Percentiles rank a stretch among this genome's conserved stretches.
These are phyloP conservation scores for Dichomitus squalens DNA, from an alignment of 1,284 basidiomycete genomes.

Conservation along the genomic window DNA sequence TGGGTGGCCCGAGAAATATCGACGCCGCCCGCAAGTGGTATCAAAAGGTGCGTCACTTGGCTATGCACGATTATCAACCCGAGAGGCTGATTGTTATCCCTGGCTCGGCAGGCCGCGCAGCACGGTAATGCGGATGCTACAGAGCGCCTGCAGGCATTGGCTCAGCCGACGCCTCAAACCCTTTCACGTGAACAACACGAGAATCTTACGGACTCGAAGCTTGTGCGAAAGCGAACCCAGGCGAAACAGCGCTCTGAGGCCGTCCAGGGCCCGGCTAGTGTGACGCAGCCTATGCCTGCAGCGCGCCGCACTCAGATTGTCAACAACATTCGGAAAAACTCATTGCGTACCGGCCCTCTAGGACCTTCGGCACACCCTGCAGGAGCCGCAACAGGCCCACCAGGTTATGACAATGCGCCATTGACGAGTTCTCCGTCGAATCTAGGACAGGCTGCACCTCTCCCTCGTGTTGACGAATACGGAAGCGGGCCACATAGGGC, in stretches of 20 bases:
- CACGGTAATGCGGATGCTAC: constrained; percentile 83
- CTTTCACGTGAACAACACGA: constrained; percentile 85
- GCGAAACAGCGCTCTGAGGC: constrained; percentile 74
- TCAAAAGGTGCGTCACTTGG: constrained; percentile 41
- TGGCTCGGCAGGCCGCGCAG: constrained; percentile 59
- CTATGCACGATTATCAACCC: neutral
- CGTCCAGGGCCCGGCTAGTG: constrained; percentile 21
- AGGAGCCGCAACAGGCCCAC: neutral
- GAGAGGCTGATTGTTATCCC: neutral
- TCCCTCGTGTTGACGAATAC: constrained; percentile 17
- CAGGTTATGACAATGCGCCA: constrained; percentile 1
- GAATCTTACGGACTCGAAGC: constrained; percentile 72
- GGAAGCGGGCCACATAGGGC: neutral
- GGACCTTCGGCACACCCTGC: neutral
- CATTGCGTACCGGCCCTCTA: constrained; percentile 13
- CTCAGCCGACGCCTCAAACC: constrained; percentile 55
- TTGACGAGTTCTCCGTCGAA: constrained; percentile 14
- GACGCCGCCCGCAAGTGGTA: constrained; percentile 75
- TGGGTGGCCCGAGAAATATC: constrained; percentile 70
- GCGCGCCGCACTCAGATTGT: constrained; percentile 33
- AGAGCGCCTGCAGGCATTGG: constrained; percentile 74
- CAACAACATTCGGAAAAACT: constrained; percentile 37
- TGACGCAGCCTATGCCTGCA: constrained; percentile 15
- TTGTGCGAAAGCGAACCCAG: constrained; percentile 83
- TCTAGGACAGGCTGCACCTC: constrained; percentile 15